Evolutionary conservation across 2,329 filamentous ascomycete genomes (phyloP).

Genomic region (Xylariaceae sp.): DNA sequence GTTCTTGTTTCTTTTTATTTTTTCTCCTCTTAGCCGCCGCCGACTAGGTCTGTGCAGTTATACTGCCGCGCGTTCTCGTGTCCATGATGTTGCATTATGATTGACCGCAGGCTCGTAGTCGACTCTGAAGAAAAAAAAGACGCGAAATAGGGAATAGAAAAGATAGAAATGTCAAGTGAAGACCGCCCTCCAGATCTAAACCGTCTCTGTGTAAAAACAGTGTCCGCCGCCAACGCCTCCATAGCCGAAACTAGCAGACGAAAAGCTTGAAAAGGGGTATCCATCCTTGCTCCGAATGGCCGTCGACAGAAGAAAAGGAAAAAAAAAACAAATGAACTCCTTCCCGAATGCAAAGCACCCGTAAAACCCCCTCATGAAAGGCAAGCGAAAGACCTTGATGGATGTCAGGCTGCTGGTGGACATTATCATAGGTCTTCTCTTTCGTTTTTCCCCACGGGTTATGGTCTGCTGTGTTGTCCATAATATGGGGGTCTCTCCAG

Average conservation of each 20-base stretch:
- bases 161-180: background rate
- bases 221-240: background rate
- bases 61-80: too few relatives aligned
- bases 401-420: too few relatives aligned
- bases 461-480: background rate
- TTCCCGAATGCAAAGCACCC: constrained; percentile 13
- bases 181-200: background rate
- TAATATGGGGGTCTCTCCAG: background rate
- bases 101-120: too few relatives aligned
- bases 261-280: constrained; percentile 15
- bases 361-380: constrained; percentile 1
- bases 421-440: background rate
- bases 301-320: background rate
- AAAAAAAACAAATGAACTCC: constrained; percentile 11
- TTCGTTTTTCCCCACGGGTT: background rate
- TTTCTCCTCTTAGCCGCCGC: too few relatives aligned
- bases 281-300: constrained; percentile 4
- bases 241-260: background rate
- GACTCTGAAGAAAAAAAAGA: background rate
- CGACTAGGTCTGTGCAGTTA: too few relatives aligned
- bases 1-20: too few relatives aligned
- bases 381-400: too few relatives aligned
- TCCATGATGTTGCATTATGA: too few relatives aligned
- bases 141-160: background rate
- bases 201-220: background rate